Conservation (phyloP, 2,329 filamentous ascomycete species). For the Penicillium expansum region DNA sequence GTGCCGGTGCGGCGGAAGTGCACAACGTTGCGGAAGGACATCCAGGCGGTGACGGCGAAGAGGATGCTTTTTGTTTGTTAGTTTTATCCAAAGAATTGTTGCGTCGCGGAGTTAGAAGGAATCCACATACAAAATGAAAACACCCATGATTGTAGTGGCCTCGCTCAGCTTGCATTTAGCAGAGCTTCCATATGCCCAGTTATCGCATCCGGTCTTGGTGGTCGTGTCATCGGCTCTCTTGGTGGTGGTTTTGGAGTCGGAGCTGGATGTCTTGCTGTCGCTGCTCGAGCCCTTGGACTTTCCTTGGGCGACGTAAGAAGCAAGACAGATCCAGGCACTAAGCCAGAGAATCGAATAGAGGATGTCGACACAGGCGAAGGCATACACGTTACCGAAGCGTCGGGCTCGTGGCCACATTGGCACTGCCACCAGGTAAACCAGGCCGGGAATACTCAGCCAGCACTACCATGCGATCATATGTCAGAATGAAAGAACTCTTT, state of each 20-base stretch:
- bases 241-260: slow-evolving; percentile 33
- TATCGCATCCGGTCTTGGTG: slow-evolving; percentile 35
- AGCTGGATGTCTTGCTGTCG: slow-evolving; percentile 29
- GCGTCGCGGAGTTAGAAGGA: neutral
- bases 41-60: slow-evolving; percentile 52
- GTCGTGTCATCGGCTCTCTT: slow-evolving; percentile 31
- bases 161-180: slow-evolving; percentile 58
- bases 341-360: slow-evolving; percentile 59
- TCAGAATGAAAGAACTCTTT: neutral
- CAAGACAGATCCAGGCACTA: slow-evolving; percentile 56
- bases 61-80: slow-evolving; percentile 45
- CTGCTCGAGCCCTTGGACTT: slow-evolving; percentile 47
- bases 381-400: slow-evolving; percentile 60
- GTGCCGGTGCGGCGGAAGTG: slow-evolving; percentile 58
- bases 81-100: neutral
- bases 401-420: slow-evolving; percentile 60
- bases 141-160: slow-evolving; percentile 55
- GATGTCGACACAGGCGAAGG: slow-evolving; percentile 56
- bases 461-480: slow-evolving; percentile 44
- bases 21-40: slow-evolving; percentile 55
- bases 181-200: slow-evolving; percentile 51
- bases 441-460: slow-evolving; percentile 57
- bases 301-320: slow-evolving; percentile 56
- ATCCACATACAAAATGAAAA: slow-evolving; percentile 54
- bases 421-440: slow-evolving; percentile 60